Evolutionary conservation across 495 filamentous ascomycete genomes (phyloP).

Genomic region (Jackrogersella multiformis): DNA sequence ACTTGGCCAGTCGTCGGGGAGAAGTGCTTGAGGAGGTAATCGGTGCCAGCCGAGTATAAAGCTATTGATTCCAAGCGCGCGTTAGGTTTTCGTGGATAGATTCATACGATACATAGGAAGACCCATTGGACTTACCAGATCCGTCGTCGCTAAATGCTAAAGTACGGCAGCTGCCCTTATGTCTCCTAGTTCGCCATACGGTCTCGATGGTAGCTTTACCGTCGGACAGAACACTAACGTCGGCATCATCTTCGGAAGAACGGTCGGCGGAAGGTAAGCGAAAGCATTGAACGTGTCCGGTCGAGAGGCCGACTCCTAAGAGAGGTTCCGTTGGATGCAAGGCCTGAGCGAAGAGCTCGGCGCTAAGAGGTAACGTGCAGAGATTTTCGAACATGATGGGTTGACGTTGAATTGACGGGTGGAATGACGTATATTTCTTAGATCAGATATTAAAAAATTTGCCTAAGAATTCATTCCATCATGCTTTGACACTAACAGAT

Average conservation of each 20-base stretch:
- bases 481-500: no score
- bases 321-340: slow-evolving; percentile 85
- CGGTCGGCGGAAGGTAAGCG: slow-evolving; percentile 71
- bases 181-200: slow-evolving; percentile 84
- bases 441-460: neutral
- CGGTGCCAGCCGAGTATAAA: slow-evolving; percentile 89
- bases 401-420: neutral
- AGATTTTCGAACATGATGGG: slow-evolving; percentile 76
- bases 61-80: slow-evolving; percentile 48
- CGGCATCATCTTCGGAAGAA: slow-evolving; percentile 55
- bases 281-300: slow-evolving; percentile 87
- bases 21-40: slow-evolving; percentile 89
- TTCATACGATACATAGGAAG: neutral
- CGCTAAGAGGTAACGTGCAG: slow-evolving; percentile 84
- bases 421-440: neutral
- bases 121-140: slow-evolving; percentile 51
- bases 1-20: slow-evolving; percentile 82
- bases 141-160: slow-evolving; percentile 82
- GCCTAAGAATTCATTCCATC: neutral
- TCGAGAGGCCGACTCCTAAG: slow-evolving; percentile 82
- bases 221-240: slow-evolving; percentile 60
- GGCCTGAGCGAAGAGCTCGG: slow-evolving; percentile 89
- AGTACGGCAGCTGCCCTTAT: slow-evolving; percentile 89
- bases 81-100: slow-evolving; percentile 21
- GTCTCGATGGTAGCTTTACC: slow-evolving; percentile 82